phyloP scores from a whole-genome alignment of 495 filamentous ascomycete genomes.

The Aspergillus heteromorphus region DNA sequence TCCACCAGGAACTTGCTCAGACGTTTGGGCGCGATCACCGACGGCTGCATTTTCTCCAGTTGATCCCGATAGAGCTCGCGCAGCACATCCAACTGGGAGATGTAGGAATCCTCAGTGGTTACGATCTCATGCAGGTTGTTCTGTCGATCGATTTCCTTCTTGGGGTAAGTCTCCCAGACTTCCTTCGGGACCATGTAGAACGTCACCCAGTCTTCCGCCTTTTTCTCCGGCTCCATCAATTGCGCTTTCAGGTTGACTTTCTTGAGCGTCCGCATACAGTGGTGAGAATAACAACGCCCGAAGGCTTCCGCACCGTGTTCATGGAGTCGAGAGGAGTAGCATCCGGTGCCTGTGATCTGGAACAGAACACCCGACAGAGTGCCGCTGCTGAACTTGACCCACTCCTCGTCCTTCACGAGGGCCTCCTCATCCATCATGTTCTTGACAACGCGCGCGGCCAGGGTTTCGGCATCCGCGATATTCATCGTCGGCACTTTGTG shows the following conservation, averaged over 20 bases:
- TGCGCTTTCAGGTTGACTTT: conserved; percentile 81
- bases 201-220: conserved; percentile 79
- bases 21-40: conserved; percentile 71
- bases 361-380: conserved; percentile 81
- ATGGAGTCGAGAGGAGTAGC: conserved; percentile 82
- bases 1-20: conserved; percentile 71
- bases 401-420: conserved; percentile 88
- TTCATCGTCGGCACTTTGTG: conserved; percentile 99
- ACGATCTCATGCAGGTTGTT: conserved; percentile 96
- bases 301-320: conserved; percentile 55
- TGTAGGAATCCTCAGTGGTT: conserved; percentile 84
- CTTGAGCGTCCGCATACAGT: conserved; percentile 89
- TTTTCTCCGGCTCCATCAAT: conserved; percentile 60
- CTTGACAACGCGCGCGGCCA: conserved; percentile 72
- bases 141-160: conserved; percentile 89
- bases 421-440: conserved; percentile 77
- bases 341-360: conserved; percentile 89
- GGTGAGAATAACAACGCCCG: conserved; percentile 86
- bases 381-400: conserved; percentile 84
- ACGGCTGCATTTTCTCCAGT: conserved; percentile 65
- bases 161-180: conserved; percentile 57
- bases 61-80: conserved; percentile 82
- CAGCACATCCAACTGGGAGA: conserved; percentile 80
- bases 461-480: conserved; percentile 87
- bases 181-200: conserved; percentile 86